These are phyloP conservation scores for Flaveria ramosissima DNA, from an alignment of 129 eudicot genomes.

Conservation along the genomic window DNA sequence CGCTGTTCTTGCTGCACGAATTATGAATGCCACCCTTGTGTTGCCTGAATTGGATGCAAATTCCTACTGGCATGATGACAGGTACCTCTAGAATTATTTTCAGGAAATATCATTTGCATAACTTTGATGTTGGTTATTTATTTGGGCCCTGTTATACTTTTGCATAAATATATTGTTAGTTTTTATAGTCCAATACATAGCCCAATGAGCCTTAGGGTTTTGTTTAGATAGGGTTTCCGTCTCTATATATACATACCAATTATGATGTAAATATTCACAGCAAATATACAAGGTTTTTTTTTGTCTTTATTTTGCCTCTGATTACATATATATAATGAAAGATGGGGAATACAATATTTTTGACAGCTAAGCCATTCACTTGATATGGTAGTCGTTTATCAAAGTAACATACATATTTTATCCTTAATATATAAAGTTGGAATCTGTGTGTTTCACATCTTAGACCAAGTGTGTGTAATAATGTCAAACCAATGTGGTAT, in stretches of 20 bases:
- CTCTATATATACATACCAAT: no score
- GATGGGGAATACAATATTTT: background rate
- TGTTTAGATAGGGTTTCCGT: no score
- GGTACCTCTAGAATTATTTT: conserved; percentile 42
- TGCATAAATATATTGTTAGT: background rate
- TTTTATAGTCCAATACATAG: no score
- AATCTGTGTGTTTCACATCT: background rate
- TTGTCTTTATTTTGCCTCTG: no score
- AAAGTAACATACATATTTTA: background rate
- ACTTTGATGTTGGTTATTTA: background rate
- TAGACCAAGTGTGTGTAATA: background rate
- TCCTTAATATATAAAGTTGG: background rate
- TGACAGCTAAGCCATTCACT: background rate
- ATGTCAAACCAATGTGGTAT: background rate
- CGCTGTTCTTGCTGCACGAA: conserved; percentile 99
- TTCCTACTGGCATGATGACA: conserved; percentile 94
- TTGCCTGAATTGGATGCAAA: conserved; percentile 96
- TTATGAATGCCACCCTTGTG: conserved; percentile 98
- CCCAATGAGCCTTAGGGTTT: no score
- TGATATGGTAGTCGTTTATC: conserved; percentile 9
- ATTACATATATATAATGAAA: background rate
- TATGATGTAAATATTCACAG: no score
- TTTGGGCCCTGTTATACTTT: background rate
- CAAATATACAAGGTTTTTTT: no score
- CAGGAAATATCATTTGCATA: background rate